Percentiles rank a stretch among this genome's conserved stretches.
phyloP scores from a whole-genome alignment of 2,329 filamentous ascomycete genomes.

The Beauveria rudraprayagi region DNA sequence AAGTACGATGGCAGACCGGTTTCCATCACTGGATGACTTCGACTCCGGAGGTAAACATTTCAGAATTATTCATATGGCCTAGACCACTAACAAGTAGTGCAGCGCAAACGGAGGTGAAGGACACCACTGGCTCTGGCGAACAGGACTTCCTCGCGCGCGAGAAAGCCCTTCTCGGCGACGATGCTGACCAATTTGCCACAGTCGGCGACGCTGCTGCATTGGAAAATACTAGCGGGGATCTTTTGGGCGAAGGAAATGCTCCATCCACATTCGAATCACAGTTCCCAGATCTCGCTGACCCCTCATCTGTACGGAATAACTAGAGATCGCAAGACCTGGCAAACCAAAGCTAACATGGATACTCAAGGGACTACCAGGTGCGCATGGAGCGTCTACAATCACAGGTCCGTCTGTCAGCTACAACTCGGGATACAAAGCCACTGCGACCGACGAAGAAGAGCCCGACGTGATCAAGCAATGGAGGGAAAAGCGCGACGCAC shows the following conservation, averaged over 20 bases:
- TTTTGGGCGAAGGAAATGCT: conserved; percentile 59
- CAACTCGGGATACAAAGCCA: conserved; percentile 54
- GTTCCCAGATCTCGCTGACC: conserved; percentile 67
- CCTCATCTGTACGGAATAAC: conserved; percentile 23
- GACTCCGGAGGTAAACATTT: conserved; percentile 50
- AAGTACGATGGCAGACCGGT: conserved; percentile 63
- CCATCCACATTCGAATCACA: conserved; percentile 68
- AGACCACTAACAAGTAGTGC: background rate
- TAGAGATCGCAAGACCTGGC: background rate
- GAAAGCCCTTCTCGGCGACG: conserved; percentile 82
- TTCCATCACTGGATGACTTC: conserved; percentile 73
- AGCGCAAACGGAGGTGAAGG: conserved; percentile 62
- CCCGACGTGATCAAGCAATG: conserved; percentile 84
- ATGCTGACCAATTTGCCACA: conserved; percentile 82
- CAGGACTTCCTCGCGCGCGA: conserved; percentile 90
- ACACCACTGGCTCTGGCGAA: conserved; percentile 39
- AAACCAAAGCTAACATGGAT: conserved; percentile 10
- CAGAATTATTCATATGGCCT: background rate
- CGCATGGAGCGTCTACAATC: conserved; percentile 39
- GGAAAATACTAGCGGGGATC: conserved; percentile 58
- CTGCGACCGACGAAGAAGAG: conserved; percentile 65
- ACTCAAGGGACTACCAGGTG: conserved; percentile 22
- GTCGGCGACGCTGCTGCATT: conserved; percentile 61
- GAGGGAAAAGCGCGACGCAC: conserved; percentile 80
- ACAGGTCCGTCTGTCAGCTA: conserved; percentile 62